Conservation (phyloP, 768 basidiomycete genomes). For the Amanita inopinata region DNA sequence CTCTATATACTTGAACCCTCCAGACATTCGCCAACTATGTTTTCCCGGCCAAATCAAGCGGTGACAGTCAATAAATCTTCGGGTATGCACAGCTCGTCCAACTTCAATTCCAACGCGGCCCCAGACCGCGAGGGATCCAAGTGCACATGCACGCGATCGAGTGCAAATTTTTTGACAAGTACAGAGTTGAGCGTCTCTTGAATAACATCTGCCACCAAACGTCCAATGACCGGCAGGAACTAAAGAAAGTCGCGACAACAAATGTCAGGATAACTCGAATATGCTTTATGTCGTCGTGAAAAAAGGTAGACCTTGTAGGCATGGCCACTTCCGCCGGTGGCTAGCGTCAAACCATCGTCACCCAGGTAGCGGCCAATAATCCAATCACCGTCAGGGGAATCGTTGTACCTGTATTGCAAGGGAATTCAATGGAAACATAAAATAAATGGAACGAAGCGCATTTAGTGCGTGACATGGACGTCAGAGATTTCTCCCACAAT, state of each 20-base stretch:
- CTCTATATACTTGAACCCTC: background rate
- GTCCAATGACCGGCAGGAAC: conserved; percentile 83
- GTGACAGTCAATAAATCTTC: conserved; percentile 27
- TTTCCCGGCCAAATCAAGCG: background rate
- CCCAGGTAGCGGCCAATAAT: conserved; percentile 65
- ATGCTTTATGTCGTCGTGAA: background rate
- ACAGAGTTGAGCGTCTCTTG: conserved; percentile 48
- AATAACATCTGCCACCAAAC: conserved; percentile 64
- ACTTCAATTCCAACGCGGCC: conserved; percentile 28
- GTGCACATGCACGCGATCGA: conserved; percentile 33
- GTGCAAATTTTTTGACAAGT: conserved; percentile 51
- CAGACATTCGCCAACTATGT: background rate
- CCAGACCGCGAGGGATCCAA: conserved; percentile 26
- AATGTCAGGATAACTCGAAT: background rate
- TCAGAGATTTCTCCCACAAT: background rate
- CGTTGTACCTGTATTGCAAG: conserved; percentile 62
- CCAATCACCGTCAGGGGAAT: conserved; percentile 83
- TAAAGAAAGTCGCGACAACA: conserved; percentile 22
- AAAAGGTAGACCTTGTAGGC: conserved; percentile 61
- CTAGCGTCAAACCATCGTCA: conserved; percentile 57
- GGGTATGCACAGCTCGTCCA: conserved; percentile 38
- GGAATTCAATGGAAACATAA: background rate
- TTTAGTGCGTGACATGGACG: background rate
- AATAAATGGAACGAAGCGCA: background rate
- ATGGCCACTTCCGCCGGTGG: conserved; percentile 85